A percentile compares a stretch with the other conserved stretches of the same genome.
phyloP scores from a whole-genome alignment of 768 basidiomycete genomes.

The Suillus paluster region DNA sequence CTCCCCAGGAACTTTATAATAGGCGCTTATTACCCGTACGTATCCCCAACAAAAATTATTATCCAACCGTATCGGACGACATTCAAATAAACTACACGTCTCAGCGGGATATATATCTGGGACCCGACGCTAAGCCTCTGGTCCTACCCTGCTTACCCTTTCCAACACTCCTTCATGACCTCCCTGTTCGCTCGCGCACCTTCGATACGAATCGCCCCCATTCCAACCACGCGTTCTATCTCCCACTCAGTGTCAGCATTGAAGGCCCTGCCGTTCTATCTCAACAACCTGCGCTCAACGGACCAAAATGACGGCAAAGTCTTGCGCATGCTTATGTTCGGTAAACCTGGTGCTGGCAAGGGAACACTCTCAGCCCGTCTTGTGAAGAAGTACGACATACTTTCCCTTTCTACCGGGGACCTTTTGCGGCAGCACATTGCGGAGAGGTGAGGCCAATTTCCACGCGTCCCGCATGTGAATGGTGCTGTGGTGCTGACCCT shows the following conservation, averaged over 20 bases:
- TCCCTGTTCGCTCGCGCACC: conserved; percentile 14
- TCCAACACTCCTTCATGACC: conserved; percentile 20
- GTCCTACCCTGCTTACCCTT: background rate
- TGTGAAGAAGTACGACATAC: conserved; percentile 79
- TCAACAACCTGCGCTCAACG: conserved; percentile 43
- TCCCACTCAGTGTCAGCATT: conserved; percentile 34
- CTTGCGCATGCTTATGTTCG: conserved; percentile 60
- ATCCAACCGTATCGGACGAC: conserved; percentile 12
- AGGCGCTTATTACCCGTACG: conserved; percentile 1
- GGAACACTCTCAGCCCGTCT: conserved; percentile 81
- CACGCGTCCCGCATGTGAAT: background rate
- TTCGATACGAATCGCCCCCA: conserved; percentile 15
- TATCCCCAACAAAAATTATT: conserved; percentile 13
- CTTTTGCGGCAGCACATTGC: conserved; percentile 83
- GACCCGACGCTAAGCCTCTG: background rate
- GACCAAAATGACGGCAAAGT: conserved; percentile 26
- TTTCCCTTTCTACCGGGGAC: conserved; percentile 83
- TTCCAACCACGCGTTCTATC: conserved; percentile 27
- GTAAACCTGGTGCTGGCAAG: conserved; percentile 76
- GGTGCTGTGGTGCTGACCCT: background rate
- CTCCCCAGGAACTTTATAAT: background rate
- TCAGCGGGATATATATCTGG: conserved; percentile 23
- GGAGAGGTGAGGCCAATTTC: conserved; percentile 47
- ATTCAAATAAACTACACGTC: conserved; percentile 11
- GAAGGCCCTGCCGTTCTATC: conserved; percentile 56